Conservation (phyloP, 371 early-diverging fungal genomes). For the Chytridium lagenaria region DNA sequence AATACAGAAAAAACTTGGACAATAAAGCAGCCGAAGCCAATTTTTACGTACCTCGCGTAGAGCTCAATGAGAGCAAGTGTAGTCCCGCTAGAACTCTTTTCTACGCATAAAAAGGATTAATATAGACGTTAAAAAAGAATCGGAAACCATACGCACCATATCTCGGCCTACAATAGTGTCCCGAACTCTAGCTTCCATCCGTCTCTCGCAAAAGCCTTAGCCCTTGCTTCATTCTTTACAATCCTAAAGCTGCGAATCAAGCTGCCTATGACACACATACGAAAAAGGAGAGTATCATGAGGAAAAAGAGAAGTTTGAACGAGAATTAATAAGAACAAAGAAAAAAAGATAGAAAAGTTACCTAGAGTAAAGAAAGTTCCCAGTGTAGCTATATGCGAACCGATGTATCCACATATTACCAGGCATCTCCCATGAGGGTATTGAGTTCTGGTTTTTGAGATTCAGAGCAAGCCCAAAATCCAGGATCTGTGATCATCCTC, state of each 20-base stretch:
- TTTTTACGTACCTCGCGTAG: conserved; percentile 1
- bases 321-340: not conserved
- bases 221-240: not conserved
- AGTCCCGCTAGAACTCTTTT: not conserved
- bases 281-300: not conserved
- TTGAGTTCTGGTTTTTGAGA: not conserved
- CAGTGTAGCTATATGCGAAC: not conserved
- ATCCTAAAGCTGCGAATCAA: conserved; percentile 2
- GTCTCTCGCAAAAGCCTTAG: not conserved
- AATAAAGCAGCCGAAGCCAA: too few species aligned
- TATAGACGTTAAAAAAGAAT: not conserved
- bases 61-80: conserved; percentile 8
- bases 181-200: not conserved
- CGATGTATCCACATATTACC: conserved; percentile 24
- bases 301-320: not conserved
- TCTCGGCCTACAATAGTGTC: not conserved
- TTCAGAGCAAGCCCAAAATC: not conserved
- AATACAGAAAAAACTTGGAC: not conserved
- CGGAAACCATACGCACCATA: not conserved
- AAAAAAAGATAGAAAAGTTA: conserved; percentile 1
- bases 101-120: not conserved
- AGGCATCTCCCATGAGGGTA: conserved; percentile 11
- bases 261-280: not conserved
- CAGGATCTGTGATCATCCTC: not conserved
- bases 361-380: conserved; percentile 15